Evolutionary conservation across 1,139 yeast genomes (phyloP), one percentile per base, ranked within the genome.

Genomic region (Diutina sp.): DNA sequence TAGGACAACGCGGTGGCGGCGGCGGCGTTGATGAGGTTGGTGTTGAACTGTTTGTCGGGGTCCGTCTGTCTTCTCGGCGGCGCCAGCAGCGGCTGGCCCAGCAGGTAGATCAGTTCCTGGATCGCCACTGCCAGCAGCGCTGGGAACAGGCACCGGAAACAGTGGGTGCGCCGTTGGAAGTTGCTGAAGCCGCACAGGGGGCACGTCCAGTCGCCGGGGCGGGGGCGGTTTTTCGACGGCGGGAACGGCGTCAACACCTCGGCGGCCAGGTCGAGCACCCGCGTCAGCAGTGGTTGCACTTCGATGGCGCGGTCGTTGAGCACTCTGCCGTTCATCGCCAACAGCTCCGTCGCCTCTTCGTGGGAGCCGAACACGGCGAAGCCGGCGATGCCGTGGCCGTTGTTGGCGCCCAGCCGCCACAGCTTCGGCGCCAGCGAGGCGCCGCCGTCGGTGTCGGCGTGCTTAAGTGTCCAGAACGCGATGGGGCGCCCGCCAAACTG

Each of bases 141-240:
- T 3, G 97, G 96, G 71, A 87, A 90, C 2, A 93, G 85, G 67
- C 98, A 91, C 61, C 97, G 78, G 74, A 90, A 90, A 70, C 98
- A 91, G 4, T 96, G 96, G 1, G 95, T 88, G 69, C 98, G 80
- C 65, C 97, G 82, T 70, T 91, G 98, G 71, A 91, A 91, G 67
- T 91, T 91, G 46, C 96, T 87, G 66, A 91, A 91, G 0, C 97
- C 97, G 74, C 98, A 91, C 6, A 93, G 85, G 18, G 97, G 96
- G 70, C 98, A 91, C 7, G 89, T 88, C 98, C 98, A 91, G 67
- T 91, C 98, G 29, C 98, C 98, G 0, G 97, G 97, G 65, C 98
- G 78, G 29, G 97, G 96, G 63, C 95, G 79, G 68, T 90, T 90
- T 65, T 90, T 90, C 55, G 89, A 84, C 30, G 90, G 85, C 14